Evolutionary conservation across 1,139 yeast genomes (phyloP).

Genomic region (Candida neerlandica): DNA sequence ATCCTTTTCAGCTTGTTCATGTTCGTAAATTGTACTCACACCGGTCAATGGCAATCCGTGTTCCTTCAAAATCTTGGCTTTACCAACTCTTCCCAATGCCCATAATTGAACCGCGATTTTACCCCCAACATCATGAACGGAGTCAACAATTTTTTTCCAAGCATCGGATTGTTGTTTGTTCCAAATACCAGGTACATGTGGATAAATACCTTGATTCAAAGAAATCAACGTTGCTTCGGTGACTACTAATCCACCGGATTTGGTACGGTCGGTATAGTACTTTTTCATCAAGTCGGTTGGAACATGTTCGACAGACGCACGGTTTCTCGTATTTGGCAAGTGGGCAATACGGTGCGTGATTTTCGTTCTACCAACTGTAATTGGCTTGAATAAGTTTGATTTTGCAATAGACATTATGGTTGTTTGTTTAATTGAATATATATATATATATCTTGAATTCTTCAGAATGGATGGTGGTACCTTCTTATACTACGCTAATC

Average conservation of each 20-base stretch:
- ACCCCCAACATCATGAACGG: conserved; percentile 12
- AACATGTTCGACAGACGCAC: conserved; percentile 40
- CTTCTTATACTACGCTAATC: background rate
- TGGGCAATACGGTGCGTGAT: conserved; percentile 45
- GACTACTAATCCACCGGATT: conserved; percentile 48
- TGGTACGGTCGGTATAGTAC: conserved; percentile 56
- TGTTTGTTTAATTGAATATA: too few relatives aligned
- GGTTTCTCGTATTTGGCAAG: conserved; percentile 57
- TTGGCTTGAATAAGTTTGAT: conserved; percentile 48
- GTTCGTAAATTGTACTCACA: conserved; percentile 25
- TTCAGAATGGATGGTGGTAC: too few relatives aligned
- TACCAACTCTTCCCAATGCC: conserved; percentile 59
- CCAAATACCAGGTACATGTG: conserved; percentile 57
- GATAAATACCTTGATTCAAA: conserved; percentile 35
- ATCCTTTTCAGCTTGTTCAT: conserved; percentile 24
- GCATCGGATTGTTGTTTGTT: conserved; percentile 43
- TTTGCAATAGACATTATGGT: conserved; percentile 12
- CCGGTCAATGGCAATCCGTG: conserved; percentile 26
- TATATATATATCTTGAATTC: too few relatives aligned
- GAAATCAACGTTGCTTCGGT: conserved; percentile 36
- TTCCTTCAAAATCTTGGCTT: conserved; percentile 40
- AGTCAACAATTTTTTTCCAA: conserved; percentile 54
- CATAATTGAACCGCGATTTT: conserved; percentile 55
- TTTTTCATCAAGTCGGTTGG: conserved; percentile 50
- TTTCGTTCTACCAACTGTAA: conserved; percentile 43